Base-by-base conservation (phyloP, 495 filamentous ascomycete genomes). In the Tuber aestivum region DNA sequence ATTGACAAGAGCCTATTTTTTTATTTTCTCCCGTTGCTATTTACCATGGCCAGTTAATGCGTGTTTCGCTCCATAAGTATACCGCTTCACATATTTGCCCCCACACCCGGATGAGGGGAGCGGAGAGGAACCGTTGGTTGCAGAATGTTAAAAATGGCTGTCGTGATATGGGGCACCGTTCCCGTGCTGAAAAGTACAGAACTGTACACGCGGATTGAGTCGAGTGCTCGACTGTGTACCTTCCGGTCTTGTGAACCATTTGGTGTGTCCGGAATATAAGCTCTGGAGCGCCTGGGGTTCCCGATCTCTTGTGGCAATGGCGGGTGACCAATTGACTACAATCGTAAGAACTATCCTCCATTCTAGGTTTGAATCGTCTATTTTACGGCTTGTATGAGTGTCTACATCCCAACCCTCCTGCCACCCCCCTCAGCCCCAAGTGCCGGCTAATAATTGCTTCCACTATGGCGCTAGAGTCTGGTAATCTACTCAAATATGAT, bases 1-100 rank as follows among this genome's bases (percentile, higher is more conserved):
- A 48, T 69, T 35, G 40, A 72, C 69, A 78, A 74, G 68, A 76
- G 45, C 73, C 75, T 74, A 45, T 77, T 77, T 79, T 71, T 78
- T 78, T 40, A 40, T 40, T 40, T 40, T 40, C 38, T 2, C 41
- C 20, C 56, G 70, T 75, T 56, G 69, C 73, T 41, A 72, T 78
- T 44, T 77, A 35, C 72, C 48, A 74, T 74, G 69, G 72, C 45
- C 27, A 78, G 56, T 35, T 65, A 35, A 65, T 50, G 71, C 71
- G 71, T 77, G 71, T 74, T 71, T 70, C 56, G 56, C 56, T 35
- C 35, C 12, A 35, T 65, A 32, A 35, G 5, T 65, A 74, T 61
- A 76, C 69, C 48, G 48, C 74, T 77, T 77, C 56, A 44, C 41
- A 76, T 78, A 69, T 75, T 69, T 79, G 65, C 69, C 72, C 69